These are phyloP conservation scores for Leucosporidium scottii DNA, from an alignment of 768 basidiomycete genomes.

Conservation along the genomic window DNA sequence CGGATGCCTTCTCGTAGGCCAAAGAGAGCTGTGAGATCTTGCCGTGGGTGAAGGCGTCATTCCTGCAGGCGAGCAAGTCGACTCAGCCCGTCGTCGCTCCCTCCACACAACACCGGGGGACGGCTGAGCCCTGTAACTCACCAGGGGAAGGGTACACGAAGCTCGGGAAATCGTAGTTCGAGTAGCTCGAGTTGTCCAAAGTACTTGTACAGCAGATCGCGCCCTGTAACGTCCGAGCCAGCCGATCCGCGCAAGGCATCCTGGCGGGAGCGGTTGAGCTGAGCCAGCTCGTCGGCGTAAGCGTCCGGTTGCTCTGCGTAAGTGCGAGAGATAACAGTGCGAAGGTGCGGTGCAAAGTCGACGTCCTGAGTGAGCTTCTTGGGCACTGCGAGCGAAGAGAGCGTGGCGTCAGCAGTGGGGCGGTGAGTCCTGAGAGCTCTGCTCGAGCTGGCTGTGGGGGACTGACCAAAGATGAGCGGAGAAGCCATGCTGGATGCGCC, in stretches of 20 bases:
- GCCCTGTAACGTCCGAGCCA: conserved; percentile 74
- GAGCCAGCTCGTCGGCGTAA: conserved; percentile 73
- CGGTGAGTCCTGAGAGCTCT: background rate
- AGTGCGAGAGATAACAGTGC: conserved; percentile 74
- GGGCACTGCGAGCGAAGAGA: conserved; percentile 55
- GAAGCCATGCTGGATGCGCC: background rate
- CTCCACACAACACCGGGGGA: background rate
- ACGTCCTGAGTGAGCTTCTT: conserved; percentile 93
- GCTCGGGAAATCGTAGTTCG: conserved; percentile 92
- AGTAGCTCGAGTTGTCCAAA: conserved; percentile 97
- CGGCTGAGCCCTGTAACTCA: conserved; percentile 20
- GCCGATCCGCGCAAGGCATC: conserved; percentile 87
- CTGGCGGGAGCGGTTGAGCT: conserved; percentile 83
- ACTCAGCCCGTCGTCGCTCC: background rate
- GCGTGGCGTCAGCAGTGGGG: background rate
- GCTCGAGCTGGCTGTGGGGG: background rate
- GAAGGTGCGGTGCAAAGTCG: conserved; percentile 87
- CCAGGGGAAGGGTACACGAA: conserved; percentile 91
- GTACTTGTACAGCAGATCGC: conserved; percentile 96
- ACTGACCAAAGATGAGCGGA: conserved; percentile 15
- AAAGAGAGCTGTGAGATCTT: conserved; percentile 95
- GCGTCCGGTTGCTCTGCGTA: conserved; percentile 89
- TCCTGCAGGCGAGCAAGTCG: conserved; percentile 43
- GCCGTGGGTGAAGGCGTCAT: conserved; percentile 81
- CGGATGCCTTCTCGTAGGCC: conserved; percentile 95